Conservation (phyloP, 768 basidiomycete species). For the Tylopilus plumbeoviolaceoides region DNA sequence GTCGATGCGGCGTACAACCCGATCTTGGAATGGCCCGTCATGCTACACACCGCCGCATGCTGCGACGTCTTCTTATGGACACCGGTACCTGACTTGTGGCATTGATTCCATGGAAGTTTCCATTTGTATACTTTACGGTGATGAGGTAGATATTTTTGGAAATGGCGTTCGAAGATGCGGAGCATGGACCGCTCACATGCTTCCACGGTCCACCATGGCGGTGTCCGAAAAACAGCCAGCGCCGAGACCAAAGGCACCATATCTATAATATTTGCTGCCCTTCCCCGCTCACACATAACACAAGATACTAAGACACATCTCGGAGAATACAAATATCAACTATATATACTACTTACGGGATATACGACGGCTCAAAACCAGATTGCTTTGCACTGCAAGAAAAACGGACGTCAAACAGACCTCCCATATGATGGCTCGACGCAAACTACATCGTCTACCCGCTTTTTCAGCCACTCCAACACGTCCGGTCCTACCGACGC, state of each 20-base stretch:
- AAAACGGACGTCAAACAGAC: slow-evolving; percentile 20
- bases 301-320: slow-evolving; percentile 21
- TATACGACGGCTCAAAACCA: slow-evolving; percentile 3
- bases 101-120: no score
- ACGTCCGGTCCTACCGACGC: slow-evolving; percentile 64
- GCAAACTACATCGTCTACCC: slow-evolving; percentile 60
- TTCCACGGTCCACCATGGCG: no score
- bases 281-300: slow-evolving; percentile 2
- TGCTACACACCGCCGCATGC: no score
- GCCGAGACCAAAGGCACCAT: no score
- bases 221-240: neutral
- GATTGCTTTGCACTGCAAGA: neutral
- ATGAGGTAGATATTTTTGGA: no score
- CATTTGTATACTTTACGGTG: no score
- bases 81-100: no score
- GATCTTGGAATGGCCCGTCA: no score
- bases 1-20: no score
- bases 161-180: no score
- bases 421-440: slow-evolving; percentile 53
- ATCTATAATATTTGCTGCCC: neutral
- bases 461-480: slow-evolving; percentile 57
- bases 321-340: neutral
- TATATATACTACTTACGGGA: neutral
- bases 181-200: no score
- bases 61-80: no score